Base-by-base conservation (phyloP, 768 basidiomycete genomes). In the Cantharellus cinnabarinus region DNA sequence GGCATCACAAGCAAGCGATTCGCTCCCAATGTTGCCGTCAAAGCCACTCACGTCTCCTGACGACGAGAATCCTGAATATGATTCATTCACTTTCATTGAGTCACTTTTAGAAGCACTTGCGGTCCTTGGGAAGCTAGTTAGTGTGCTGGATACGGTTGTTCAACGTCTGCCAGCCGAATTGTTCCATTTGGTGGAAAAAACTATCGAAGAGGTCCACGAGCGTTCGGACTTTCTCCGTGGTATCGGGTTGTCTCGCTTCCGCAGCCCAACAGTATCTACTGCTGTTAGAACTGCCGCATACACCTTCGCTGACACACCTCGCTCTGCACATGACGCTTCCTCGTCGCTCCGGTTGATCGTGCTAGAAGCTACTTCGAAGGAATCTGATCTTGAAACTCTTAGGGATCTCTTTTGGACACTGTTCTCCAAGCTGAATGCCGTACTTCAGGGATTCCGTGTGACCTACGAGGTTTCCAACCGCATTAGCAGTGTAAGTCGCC, bases 391-490 rank as follows among this genome's bases (percentile, higher is more conserved):
- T 61, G 90, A 94, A 66, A 84, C 85, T 10, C 69, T 99, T 58
- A 77, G 74, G 61, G 95, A 98, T 68, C 75, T 99, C 41, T 98
- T 98, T 69, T 98, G 94, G 94, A 95, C 94, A 2, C 67, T 94
- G 14, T 99, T 89, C 68, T 95, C 90, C 14, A 98, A 99, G 69
- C 66, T 99, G 53, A 84, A 91, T 66, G 95, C 95, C 39, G 86
- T 98, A 20, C 77, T 85, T 10, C 93, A 99, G 68, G 89, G 93
- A 5, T 73, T 95, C 62, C 75, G 91, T 57, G 83, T 95, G 3
- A 78, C 91, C 2, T 90, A 83, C 62, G 95, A 99, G 68, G 85
- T 98, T 3, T 77, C 88, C 1, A 85, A 83, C 64, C 79, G 91
- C 59, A 91, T 99, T 57, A 87, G 87, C 64, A 85, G 85, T 62